These are phyloP conservation scores for Amoebophrya sp. DNA, from an alignment of 169 alveolate genomes.

Conservation along the genomic window DNA sequence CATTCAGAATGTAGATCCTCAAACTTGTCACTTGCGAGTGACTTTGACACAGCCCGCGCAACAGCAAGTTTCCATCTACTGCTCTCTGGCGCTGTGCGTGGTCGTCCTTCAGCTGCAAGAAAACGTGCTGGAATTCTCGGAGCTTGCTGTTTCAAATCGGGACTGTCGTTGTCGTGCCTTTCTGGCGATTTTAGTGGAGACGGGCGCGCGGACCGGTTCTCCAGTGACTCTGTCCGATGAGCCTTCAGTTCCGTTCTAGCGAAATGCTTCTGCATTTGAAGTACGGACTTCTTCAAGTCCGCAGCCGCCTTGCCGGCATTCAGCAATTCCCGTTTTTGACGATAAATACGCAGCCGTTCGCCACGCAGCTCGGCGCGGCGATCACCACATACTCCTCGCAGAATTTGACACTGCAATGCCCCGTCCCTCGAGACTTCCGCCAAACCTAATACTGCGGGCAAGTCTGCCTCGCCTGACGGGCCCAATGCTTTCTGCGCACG, in stretches of 20 bases:
- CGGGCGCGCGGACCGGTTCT: too few relatives aligned
- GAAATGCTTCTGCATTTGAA: not conserved
- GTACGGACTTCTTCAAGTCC: not conserved
- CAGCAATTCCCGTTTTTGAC: not conserved
- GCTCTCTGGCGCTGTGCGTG: too few relatives aligned
- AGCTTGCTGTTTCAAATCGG: not conserved
- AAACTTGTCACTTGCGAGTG: too few relatives aligned
- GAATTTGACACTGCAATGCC: not conserved
- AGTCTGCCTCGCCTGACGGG: not conserved
- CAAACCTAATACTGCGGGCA: not conserved
- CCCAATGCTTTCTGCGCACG: not conserved
- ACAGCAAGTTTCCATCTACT: too few relatives aligned
- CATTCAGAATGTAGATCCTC: too few relatives aligned
- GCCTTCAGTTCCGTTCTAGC: not conserved
- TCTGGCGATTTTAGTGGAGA: not conserved
- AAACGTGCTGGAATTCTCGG: not conserved
- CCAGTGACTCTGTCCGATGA: too few relatives aligned
- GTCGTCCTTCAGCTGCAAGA: not conserved
- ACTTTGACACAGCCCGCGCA: too few relatives aligned
- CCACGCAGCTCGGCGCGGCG: not conserved
- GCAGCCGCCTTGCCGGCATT: not conserved
- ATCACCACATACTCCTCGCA: not conserved
- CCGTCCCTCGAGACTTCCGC: conserved; percentile 20
- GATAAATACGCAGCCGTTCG: not conserved
- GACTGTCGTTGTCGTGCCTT: not conserved